These are phyloP conservation scores for Suhomyces coccinellae DNA, from an alignment of 1,139 yeast genomes.

Conservation along the genomic window DNA sequence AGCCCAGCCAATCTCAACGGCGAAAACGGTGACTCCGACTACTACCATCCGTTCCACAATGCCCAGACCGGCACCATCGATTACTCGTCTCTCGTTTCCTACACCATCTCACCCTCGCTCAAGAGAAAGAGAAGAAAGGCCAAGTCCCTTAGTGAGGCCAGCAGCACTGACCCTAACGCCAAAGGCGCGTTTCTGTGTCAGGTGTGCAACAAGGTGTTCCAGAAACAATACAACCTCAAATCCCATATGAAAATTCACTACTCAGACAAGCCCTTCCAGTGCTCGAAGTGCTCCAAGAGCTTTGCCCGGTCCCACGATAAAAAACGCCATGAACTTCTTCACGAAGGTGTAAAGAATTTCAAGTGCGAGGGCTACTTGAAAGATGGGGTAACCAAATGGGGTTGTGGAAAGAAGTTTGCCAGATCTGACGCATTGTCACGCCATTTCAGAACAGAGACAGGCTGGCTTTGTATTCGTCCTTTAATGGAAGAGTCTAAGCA, in stretches of 20 bases:
- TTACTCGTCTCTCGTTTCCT: conserved; percentile 39
- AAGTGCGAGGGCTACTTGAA: conserved; percentile 54
- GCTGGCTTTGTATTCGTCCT: conserved; percentile 57
- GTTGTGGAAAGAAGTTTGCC: conserved; percentile 60
- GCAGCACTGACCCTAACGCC: background rate
- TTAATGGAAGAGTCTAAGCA: conserved; percentile 45
- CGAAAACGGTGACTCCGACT: conserved; percentile 1
- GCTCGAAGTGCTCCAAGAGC: conserved; percentile 48
- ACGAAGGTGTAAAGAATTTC: conserved; percentile 55
- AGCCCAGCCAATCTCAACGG: conserved; percentile 5
- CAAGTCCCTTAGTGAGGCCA: conserved; percentile 10
- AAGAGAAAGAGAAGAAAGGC: conserved; percentile 33
- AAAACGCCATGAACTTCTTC: conserved; percentile 56
- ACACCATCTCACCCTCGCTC: conserved; percentile 38
- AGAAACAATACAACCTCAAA: conserved; percentile 55
- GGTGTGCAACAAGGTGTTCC: conserved; percentile 51
- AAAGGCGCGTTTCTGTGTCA: conserved; percentile 40
- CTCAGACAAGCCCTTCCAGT: conserved; percentile 53
- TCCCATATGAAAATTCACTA: conserved; percentile 59
- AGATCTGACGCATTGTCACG: conserved; percentile 58
- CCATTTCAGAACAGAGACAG: conserved; percentile 60
- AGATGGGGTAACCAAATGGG: conserved; percentile 57
- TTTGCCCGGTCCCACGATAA: conserved; percentile 61
- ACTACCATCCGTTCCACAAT: conserved; percentile 7
- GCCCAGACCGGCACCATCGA: conserved; percentile 24